Conservation (phyloP, 148 eudicot species). For the Talinum fruticosum region DNA sequence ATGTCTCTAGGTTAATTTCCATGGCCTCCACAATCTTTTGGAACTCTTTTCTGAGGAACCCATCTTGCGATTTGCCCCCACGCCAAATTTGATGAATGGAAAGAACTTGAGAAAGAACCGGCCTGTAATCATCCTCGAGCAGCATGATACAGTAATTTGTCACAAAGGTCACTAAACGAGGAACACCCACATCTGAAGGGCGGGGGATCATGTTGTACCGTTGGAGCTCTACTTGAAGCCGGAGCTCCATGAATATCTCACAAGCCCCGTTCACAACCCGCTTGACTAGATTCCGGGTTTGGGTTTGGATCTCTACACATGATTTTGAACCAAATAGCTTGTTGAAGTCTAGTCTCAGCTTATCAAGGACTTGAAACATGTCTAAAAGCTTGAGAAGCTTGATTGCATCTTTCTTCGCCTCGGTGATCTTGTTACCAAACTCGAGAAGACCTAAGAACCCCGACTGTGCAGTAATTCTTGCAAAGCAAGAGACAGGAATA, state of each 20-base stretch:
- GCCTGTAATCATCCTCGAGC: constrained; percentile 54
- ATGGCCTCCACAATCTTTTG: constrained; percentile 46
- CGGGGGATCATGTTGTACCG: constrained; percentile 37
- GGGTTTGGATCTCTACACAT: constrained; percentile 50
- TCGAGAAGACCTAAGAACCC: constrained; percentile 54
- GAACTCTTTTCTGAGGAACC: constrained; percentile 42
- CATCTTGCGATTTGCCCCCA: constrained; percentile 23
- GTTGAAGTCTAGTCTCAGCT: constrained; percentile 62
- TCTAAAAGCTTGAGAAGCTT: constrained; percentile 76
- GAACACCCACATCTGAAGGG: constrained; percentile 60
- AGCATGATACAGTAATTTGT: constrained; percentile 59
- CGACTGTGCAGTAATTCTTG: constrained; percentile 42
- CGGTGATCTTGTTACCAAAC: constrained; percentile 55
- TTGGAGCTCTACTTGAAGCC: constrained; percentile 62
- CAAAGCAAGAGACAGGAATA: constrained; percentile 47
- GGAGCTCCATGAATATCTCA: constrained; percentile 72
- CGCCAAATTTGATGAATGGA: constrained; percentile 68
- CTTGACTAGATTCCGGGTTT: constrained; percentile 67
- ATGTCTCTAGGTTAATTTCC: constrained; percentile 61
- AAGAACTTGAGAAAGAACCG: constrained; percentile 44
- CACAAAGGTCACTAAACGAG: constrained; percentile 62
- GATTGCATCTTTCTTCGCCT: constrained; percentile 81
- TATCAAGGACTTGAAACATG: constrained; percentile 54
- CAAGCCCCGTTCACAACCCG: constrained; percentile 55
- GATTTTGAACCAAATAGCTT: constrained; percentile 53